Base-by-base conservation (phyloP, 306 rosid genomes). In the Quercus bicolor region DNA sequence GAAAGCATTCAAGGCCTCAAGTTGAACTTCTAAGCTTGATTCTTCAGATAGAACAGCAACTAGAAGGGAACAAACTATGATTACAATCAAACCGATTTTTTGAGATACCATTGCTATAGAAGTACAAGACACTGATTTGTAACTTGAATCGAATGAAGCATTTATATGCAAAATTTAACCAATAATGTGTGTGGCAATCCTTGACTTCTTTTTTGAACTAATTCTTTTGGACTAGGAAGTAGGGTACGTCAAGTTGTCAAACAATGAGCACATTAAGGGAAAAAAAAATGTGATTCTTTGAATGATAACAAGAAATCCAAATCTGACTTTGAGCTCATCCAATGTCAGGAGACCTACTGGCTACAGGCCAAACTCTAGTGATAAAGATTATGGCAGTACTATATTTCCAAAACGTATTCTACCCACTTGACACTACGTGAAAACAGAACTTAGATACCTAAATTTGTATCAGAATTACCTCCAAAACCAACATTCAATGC, bases 1-100 rank as follows among this genome's bases (percentile, higher is more conserved):
- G 88, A 90, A 89, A 59, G 89, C 89, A 72, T 85, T 86, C 87
- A 93, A 77, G 55, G 92, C 91, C 80, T 91, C 92, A 75, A 86
- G 33, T 59, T 93, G 94, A 82, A 83, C 78, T 55, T 84, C 84
- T 8, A 78, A 62, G 75, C 71, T 61, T 68, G 92, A 59, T 76
- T 88, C 82, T 61, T 83, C 87, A 57, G 75, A 64, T 31, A 83
- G 75, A 82, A 73, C 75, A 14, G 64, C 31, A 68, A 76, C 54
- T 53, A 75, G 28, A 80, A 80, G 24, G 60, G 81, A 85, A 80
- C 56, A 71, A 77, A 76, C 45, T 37, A 37, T 37, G 86, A 85
- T 56, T 76, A 66, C 6, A 68, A 73, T 80, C 84, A 84, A 80
- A 78, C 78, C 75, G 64, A 80, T 53, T 78, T 80, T 84, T 72